Evolutionary conservation across 2,329 filamentous ascomycete genomes (phyloP), one percentile per base, ranked within the genome.

Genomic region (Diaporthe humulicola): DNA sequence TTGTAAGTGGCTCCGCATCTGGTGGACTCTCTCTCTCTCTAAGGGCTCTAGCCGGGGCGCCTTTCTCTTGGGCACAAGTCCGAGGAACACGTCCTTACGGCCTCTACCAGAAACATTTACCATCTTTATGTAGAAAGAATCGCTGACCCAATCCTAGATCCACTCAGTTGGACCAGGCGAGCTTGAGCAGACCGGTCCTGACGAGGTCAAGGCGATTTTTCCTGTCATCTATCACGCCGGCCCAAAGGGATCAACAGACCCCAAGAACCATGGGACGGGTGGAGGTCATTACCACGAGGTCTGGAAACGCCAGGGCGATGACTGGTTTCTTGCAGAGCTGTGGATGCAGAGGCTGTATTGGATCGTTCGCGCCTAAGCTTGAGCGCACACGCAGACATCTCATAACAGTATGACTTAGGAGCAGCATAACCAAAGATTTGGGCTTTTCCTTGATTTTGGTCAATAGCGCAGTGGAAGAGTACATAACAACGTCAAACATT

Each of bases 131-230:
- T n/a, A 22, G 17, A 40, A 2, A 4, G 10, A 22, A 28, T 38
- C 25, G n/a, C 64, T 69, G 14, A 69, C n/a, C 14, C 5, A 7
- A 28, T 54, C 12, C 22, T 40, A 69, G 14, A 71, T 78, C 57
- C 80, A 81, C 74, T 78, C 78, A 54, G 64, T 82, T 10, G 77
- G 77, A 12, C 52, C 67, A 4, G 79, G 79, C 1, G 79, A 80
- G 58, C 78, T 82, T 38, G 78, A 80, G 73, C 78, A 78, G 54
- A 76, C 75, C 19, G 76, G 61, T 17, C 71, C 76, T 7, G 79
- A 78, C 70, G 79, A 81, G 60, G 77, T 81, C 67, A 78, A 77
- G 64, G 77, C 77, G 8, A 69, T 80, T 4, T 81, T 81, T 25
- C 76, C 71, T 22, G 45, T 75, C 14, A 72, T 74, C 0, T 69